Evolutionary conservation across 2,329 filamentous ascomycete genomes (phyloP), one percentile per base, ranked within the genome.

Genomic region (Monosporascus ibericus): DNA sequence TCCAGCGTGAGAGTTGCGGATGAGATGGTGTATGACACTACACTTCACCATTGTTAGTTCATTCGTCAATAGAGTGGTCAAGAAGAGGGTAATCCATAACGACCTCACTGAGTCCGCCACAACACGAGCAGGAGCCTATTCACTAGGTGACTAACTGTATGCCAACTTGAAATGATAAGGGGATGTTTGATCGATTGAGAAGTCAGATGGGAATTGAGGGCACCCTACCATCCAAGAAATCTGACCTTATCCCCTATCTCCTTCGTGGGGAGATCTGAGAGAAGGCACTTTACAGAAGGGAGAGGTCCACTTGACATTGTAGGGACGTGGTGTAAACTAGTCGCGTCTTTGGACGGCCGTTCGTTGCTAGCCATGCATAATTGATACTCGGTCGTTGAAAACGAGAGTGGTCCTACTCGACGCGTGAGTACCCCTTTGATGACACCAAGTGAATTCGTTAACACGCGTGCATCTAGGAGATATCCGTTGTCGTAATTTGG

Each of bases 171-270:
- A 34, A 14, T 14, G 4, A 34, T 34, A 14, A 20, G 44, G 42
- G 46, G 50, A 39, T 17, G 30, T 40, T 24, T 22, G 39, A 36
- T 46, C 37, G 30, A 34, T 11, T 34, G 30, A 34, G 30, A 34
- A 34, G 9, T 34, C 5, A 34, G 11, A 34, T 1, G 0, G 30
- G 30, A 2, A 34, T 34, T 34, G 37, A 44, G 8, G 39, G 40
- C 40, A 48, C 72, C 84, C 73, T 78, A 96, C 92, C 92, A 96
- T 70, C 90, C 92, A 48, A 97, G 72, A 69, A 97, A 95, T 55
- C 92, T 86, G 55, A 96, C 86, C 72, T 97, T 97, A n/a, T 84
- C 81, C 40, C 81, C 81, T 15, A 73, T 58, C n/a, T 72, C 65
- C 48, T 74, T 73, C 48, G 65, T 64, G 3, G 78, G 72, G 15